These are phyloP conservation scores for Pythium brassicae DNA, from an alignment of 352 stramenopile genomes.

Conservation along the genomic window DNA sequence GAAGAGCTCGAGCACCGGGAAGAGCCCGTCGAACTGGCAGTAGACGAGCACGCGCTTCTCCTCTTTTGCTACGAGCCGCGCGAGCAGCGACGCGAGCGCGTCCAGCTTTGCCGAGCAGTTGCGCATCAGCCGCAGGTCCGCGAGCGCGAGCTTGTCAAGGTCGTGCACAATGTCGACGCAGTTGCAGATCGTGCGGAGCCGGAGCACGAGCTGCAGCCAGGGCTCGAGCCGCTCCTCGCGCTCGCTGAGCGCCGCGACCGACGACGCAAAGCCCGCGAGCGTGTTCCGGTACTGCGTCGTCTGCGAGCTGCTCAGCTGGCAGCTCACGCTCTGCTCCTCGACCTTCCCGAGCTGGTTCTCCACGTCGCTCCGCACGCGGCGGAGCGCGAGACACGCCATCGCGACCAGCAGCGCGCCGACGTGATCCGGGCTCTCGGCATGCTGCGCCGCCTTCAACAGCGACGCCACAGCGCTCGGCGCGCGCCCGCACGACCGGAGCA, in stretches of 20 bases:
- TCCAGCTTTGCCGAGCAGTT: constrained; percentile 66
- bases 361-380: constrained; percentile 71
- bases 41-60: constrained; percentile 74
- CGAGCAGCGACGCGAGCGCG: constrained; percentile 46
- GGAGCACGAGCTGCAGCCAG: constrained; percentile 67
- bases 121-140: constrained; percentile 54
- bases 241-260: constrained; percentile 26
- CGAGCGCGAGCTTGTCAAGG: constrained; percentile 65
- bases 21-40: constrained; percentile 67
- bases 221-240: constrained; percentile 49
- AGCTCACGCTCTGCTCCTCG: constrained; percentile 78
- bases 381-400: constrained; percentile 56
- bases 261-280: constrained; percentile 47
- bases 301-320: constrained; percentile 44
- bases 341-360: constrained; percentile 74
- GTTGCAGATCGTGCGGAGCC: constrained; percentile 72
- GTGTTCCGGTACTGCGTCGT: constrained; percentile 62
- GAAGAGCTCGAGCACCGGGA: constrained; percentile 69
- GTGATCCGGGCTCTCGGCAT: constrained; percentile 20
- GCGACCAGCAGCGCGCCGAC: constrained; percentile 45
- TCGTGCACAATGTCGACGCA: constrained; percentile 76
- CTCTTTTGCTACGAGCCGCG: constrained; percentile 50
- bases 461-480: constrained; percentile 30
- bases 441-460: constrained; percentile 38
- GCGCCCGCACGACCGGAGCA: constrained; percentile 47